Base-by-base conservation (phyloP, 345 rosid species). In the Linum trigynum region DNA sequence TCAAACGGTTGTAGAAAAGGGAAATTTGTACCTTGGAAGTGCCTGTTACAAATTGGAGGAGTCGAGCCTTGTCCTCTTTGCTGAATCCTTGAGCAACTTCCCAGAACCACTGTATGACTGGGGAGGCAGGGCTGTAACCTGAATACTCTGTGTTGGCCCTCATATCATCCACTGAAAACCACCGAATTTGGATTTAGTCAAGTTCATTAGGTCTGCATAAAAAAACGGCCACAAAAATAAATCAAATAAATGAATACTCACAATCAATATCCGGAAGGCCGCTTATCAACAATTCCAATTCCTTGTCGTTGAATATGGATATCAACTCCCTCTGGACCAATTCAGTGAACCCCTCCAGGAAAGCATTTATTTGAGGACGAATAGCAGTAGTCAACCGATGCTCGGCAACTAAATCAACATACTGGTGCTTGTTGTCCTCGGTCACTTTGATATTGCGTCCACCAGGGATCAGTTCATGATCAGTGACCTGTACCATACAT, bases 81-180 rank as follows among this genome's bases (percentile, higher is more conserved):
- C 95, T 92, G 75, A 92, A 85, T 68, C 86, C 94, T 67, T 90
- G 96, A 76, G 78, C 99, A 64, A 85, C 97, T 79, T 92, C 99
- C 99, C 97, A 92, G 80, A 92, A 92, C 99, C 99, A 92, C 70
- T 88, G 99, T 68, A 90, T 86, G 65, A 85, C 82, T n/a, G 89
- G 89, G 60, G 97, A 90, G 67, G 87, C 97, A 64, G 87, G 82
- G 74, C 94, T 92, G 68, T 90, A 90, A 15, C 97, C 98, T 8
- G 97, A 88, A 68, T 92, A 92, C 83, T 90, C 95, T 0, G 98
- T 86, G 74, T 90, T 92, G 40, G 80, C 89, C 78, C 91, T 86
- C 91, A 92, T 76, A 75, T 92, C 97, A 65, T 90, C 97, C 90
- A 92, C 98, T 92, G 78, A 36, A 59, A 80, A 36, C 66, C 59